These are phyloP conservation scores for Ogataea neopini DNA, from an alignment of 805 yeast genomes.

Conservation along the genomic window DNA sequence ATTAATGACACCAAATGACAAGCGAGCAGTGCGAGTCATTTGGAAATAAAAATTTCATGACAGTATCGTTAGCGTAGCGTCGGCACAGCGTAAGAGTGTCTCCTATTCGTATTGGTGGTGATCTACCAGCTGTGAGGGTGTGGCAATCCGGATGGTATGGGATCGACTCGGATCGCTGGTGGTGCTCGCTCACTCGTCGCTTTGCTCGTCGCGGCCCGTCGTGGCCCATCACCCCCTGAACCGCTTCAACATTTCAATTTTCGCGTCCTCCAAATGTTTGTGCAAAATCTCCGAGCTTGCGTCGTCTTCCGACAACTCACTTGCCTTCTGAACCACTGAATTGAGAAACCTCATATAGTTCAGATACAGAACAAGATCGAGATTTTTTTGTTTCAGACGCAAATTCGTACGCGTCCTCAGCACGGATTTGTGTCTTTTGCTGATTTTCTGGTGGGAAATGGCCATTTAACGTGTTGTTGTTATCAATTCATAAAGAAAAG, in stretches of 20 bases:
- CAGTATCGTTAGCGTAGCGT: too few relatives aligned
- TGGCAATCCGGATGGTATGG: too few relatives aligned
- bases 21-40: too few relatives aligned
- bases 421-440: conserved; percentile 16
- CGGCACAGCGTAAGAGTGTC: too few relatives aligned
- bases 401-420: conserved; percentile 8
- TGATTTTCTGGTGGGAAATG: conserved; percentile 18
- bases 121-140: too few relatives aligned
- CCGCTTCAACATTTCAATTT: conserved; percentile 25
- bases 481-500: too few relatives aligned
- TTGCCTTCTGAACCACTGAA: conserved; percentile 42
- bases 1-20: too few relatives aligned
- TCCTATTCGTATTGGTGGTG: too few relatives aligned
- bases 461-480: too few relatives aligned
- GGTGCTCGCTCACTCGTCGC: too few relatives aligned
- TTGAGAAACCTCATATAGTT: conserved; percentile 49
- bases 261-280: conserved; percentile 39
- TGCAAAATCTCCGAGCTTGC: conserved; percentile 45
- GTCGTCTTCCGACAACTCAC: conserved; percentile 38
- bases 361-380: conserved; percentile 42
- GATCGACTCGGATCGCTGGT: too few relatives aligned
- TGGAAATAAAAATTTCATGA: too few relatives aligned
- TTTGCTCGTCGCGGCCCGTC: not conserved
- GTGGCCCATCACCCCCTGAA: conserved; percentile 26
- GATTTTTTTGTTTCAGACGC: conserved; percentile 23